Conservation (phyloP, 441 rosid genomes). For the Populus hybrid region DNA sequence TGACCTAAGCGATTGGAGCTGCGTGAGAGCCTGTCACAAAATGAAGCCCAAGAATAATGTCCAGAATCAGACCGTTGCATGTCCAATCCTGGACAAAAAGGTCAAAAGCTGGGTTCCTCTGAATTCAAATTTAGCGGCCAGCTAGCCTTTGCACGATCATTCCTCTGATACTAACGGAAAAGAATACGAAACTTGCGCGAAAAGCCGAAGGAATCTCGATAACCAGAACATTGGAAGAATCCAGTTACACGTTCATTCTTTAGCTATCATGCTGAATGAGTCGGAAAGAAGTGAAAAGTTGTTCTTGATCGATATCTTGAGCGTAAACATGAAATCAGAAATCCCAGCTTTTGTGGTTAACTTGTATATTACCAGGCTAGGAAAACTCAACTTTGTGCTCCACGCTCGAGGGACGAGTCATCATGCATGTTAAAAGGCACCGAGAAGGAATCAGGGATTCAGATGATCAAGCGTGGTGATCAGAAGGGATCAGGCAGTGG, state of each 20-base stretch:
- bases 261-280: neutral
- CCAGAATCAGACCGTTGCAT: neutral
- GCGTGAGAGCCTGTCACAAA: neutral
- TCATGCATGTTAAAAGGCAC: neutral
- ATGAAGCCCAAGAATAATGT: neutral
- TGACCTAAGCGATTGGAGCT: neutral
- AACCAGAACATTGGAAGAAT: neutral
- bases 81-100: neutral
- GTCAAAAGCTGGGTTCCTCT: neutral
- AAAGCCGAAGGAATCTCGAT: neutral
- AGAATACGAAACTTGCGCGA: neutral
- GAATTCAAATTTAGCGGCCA: constrained; percentile 1
- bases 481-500: neutral
- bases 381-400: neutral
- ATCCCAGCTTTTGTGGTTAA: neutral
- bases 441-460: neutral
- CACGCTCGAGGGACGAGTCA: neutral
- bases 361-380: neutral
- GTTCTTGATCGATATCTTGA: no score
- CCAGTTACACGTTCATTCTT: neutral
- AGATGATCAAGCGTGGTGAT: neutral
- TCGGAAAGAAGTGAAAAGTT: neutral
- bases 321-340: neutral
- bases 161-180: neutral
- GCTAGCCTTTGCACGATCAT: neutral